These are phyloP conservation scores for Naematelia encephala DNA, from an alignment of 768 basidiomycete species.

Conservation along the genomic window DNA sequence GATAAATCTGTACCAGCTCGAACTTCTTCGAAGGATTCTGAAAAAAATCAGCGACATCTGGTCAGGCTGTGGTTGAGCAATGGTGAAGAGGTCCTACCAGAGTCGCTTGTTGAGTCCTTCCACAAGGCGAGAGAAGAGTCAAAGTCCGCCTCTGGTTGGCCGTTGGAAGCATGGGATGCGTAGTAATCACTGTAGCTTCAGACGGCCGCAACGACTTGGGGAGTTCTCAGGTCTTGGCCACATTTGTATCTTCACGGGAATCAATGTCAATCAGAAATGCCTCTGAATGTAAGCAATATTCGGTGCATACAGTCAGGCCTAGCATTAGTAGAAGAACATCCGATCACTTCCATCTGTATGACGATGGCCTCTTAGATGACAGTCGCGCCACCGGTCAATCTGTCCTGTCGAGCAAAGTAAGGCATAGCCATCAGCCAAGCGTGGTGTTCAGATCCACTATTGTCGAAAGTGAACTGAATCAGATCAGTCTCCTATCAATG, in stretches of 20 bases:
- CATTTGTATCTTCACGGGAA: too few species aligned
- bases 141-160: conserved; percentile 13
- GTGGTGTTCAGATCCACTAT: conserved; percentile 10
- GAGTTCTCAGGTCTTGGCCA: too few species aligned
- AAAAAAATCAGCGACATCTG: conserved; percentile 20
- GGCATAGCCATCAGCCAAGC: conserved; percentile 17
- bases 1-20: conserved; percentile 9
- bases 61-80: conserved; percentile 23
- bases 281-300: too few species aligned
- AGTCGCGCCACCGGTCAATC: conserved; percentile 8
- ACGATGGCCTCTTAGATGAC: not conserved
- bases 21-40: conserved; percentile 21
- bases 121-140: not conserved
- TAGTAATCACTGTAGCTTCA: too few species aligned
- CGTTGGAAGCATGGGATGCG: conserved; percentile 27
- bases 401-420: conserved; percentile 15
- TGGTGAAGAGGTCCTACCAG: conserved; percentile 17
- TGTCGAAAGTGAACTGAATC: conserved; percentile 10
- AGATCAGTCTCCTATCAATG: not conserved
- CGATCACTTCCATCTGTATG: too few species aligned
- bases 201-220: too few species aligned
- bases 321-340: too few species aligned
- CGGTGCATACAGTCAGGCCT: too few species aligned
- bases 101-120: not conserved
- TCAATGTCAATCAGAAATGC: too few species aligned